These are phyloP conservation scores for Amphibolis antarctica DNA, from an alignment of 106 monocot species.

Conservation along the genomic window DNA sequence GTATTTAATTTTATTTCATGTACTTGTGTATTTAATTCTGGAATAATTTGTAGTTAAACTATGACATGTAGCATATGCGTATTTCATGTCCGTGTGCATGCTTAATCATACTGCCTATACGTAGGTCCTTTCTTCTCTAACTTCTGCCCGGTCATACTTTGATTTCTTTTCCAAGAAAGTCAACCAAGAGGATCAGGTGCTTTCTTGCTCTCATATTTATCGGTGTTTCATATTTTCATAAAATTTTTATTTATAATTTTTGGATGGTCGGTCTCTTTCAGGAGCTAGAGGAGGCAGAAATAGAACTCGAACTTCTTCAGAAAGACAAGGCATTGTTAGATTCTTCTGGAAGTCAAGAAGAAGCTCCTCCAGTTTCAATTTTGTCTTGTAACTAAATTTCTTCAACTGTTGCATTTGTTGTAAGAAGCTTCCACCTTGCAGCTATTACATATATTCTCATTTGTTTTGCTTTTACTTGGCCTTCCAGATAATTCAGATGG, in stretches of 20 bases:
- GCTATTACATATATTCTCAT: neutral
- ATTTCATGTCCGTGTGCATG: neutral
- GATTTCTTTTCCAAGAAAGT: slow-evolving; percentile 66
- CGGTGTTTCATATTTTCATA: neutral
- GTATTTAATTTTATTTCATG: too few species aligned
- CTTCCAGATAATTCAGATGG: slow-evolving; percentile 37
- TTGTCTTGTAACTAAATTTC: slow-evolving; percentile 22
- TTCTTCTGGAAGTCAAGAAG: slow-evolving; percentile 18
- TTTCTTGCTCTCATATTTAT: neutral
- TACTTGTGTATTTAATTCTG: too few species aligned
- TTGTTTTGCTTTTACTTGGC: neutral
- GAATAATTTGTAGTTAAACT: too few species aligned
- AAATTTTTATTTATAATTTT: neutral
- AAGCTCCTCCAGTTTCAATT: slow-evolving; percentile 17
- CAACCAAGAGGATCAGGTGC: slow-evolving; percentile 68
- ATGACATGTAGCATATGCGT: neutral
- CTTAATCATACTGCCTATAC: neutral
- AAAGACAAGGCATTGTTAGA: slow-evolving; percentile 58
- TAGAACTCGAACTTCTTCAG: slow-evolving; percentile 79
- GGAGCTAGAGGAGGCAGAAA: slow-evolving; percentile 97
- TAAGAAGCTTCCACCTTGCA: neutral
- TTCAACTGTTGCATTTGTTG: neutral
- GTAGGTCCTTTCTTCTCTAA: slow-evolving; percentile 67
- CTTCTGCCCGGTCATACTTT: slow-evolving; percentile 64
- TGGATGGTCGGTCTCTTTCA: slow-evolving; percentile 6